Evolutionary conservation across 805 yeast species (phyloP), one percentile per base, ranked within the genome.

Genomic region (Naumovozyma castellii): DNA sequence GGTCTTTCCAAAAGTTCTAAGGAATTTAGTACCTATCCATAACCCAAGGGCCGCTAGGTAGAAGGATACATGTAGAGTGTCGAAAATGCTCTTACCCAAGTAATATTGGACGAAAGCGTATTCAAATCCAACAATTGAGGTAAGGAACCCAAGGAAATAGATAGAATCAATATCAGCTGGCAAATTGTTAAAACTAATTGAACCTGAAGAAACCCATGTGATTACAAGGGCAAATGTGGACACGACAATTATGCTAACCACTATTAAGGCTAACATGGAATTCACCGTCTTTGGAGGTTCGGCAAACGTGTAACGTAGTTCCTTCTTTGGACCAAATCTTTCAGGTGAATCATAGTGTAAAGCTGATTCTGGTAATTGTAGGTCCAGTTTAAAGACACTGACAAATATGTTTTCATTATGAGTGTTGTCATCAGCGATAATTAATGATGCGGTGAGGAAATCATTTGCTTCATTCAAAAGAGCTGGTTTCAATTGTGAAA

Each of bases 21-120:
- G 69, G 14, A 79, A 80, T 49, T 75, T 73, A n/a, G 82, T 69
- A 12, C 92, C 92, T 38, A 76, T 60, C 54, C 71, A 69, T 32
- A 82, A 54, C 22, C 79, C 65, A 27, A 81, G 69, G 1, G 76
- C 67, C 3, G 72, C 72, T 40, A 80, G 60, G 17, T 76, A 50
- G 14, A 50, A 46, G 12, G 54, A 44, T 28, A 41, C 44, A 15
- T 48, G 34, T 31, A 62, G 35, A 13, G 64, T 56, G 3, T 52
- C 58, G 32, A 62, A 62, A 17, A 62, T 62, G 16, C 56, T 47
- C 9, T 48, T 42, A 17, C 64, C 64, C 28, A 53, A 35, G 36
- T 56, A 62, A 43, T 62, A 62, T 28, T 45, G 47, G 17, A 40
- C 34, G 42, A 62, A 62, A 17, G 47, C 44, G 28, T 43, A 49